A percentile compares a stretch with the other conserved stretches of the same genome.
Evolutionary conservation across 768 basidiomycete genomes (phyloP).

Genomic region (Astraeus odoratus): DNA sequence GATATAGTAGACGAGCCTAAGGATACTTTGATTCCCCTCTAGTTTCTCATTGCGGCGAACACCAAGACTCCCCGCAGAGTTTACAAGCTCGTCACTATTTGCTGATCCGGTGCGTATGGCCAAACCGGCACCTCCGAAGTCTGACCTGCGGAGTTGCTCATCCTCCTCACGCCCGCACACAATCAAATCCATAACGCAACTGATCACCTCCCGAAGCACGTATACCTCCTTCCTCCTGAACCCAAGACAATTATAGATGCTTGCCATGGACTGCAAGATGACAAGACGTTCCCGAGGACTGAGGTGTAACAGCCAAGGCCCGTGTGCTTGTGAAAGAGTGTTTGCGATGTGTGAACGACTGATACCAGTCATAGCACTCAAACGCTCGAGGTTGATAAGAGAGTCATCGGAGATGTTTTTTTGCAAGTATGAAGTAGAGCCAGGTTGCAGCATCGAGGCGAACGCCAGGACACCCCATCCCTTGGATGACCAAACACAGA

Average conservation of each 20-base stretch:
- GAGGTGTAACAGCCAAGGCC: conserved; percentile 82
- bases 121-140: conserved; percentile 33
- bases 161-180: conserved; percentile 81
- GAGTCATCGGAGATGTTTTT: conserved; percentile 47
- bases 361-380: conserved; percentile 64
- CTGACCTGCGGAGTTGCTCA: conserved; percentile 37
- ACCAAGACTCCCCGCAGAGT: conserved; percentile 49
- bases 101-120: conserved; percentile 41
- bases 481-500: conserved; percentile 78
- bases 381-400: conserved; percentile 52
- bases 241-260: conserved; percentile 73
- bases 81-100: conserved; percentile 19
- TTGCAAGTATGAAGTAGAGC: conserved; percentile 50
- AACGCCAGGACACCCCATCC: conserved; percentile 82
- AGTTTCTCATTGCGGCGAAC: conserved; percentile 66
- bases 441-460: conserved; percentile 65
- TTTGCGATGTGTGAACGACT: conserved; percentile 60
- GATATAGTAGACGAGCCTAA: conserved; percentile 65
- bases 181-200: conserved; percentile 76
- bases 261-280: conserved; percentile 63
- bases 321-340: conserved; percentile 67
- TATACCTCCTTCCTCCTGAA: conserved; percentile 86
- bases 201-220: conserved; percentile 78
- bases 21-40: conserved; percentile 78
- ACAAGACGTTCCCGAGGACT: conserved; percentile 69